Evolutionary conservation across 768 basidiomycete species (phyloP).

Genomic region (Thelephora ganbajun): DNA sequence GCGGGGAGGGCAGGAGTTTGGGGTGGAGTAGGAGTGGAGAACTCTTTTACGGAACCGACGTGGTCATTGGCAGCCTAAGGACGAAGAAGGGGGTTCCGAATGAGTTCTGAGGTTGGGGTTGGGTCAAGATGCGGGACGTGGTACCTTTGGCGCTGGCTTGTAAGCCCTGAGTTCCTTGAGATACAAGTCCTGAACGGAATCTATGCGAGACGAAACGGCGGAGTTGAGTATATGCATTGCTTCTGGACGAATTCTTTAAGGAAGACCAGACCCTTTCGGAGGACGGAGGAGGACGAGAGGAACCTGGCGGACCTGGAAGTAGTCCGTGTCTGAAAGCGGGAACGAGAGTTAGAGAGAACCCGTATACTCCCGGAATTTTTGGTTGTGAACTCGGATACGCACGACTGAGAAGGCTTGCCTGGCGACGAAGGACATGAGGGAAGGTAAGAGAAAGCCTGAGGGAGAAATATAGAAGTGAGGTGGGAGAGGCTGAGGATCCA

Average conservation of each 20-base stretch:
- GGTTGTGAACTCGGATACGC: constrained; percentile 15
- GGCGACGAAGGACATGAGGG: constrained; percentile 56
- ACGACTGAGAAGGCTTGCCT: constrained; percentile 42
- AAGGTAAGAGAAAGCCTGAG: constrained; percentile 23
- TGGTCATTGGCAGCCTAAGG: constrained; percentile 80
- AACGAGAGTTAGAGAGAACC: too few relatives aligned
- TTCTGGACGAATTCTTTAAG: constrained; percentile 1
- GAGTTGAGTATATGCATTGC: constrained; percentile 21
- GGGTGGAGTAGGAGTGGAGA: constrained; percentile 62
- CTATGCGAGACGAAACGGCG: constrained; percentile 27
- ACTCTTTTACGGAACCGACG: constrained; percentile 75
- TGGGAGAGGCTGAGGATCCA: constrained; percentile 16
- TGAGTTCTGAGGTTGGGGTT: constrained; percentile 1
- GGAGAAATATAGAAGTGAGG: constrained; percentile 29
- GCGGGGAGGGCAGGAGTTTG: constrained; percentile 60
- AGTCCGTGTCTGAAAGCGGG: constrained; percentile 31
- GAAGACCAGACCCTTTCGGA: constrained; percentile 46
- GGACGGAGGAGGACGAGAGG: constrained; percentile 44
- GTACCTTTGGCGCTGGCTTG: constrained; percentile 61
- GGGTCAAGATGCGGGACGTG: constrained; percentile 17
- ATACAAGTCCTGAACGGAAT: constrained; percentile 89
- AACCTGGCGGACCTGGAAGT: constrained; percentile 31
- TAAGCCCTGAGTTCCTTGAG: constrained; percentile 80
- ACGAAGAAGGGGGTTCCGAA: background rate
- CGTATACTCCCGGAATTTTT: too few relatives aligned